A percentile compares a stretch with the other conserved stretches of the same genome.
phyloP scores from a whole-genome alignment of 2,329 filamentous ascomycete species.

The Calycina herbarum region DNA sequence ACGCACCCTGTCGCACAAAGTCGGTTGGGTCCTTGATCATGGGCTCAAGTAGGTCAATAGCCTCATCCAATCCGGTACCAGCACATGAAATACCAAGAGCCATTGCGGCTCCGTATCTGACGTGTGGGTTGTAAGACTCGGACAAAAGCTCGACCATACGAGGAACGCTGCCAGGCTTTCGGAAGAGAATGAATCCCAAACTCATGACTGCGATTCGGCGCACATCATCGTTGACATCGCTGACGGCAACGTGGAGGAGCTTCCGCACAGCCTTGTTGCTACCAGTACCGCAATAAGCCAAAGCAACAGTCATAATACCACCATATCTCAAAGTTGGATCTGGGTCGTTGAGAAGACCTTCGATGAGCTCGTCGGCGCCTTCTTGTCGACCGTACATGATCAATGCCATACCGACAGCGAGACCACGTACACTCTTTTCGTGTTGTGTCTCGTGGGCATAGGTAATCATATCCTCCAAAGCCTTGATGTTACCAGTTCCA shows the following conservation, averaged over 20 bases:
- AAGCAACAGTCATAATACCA: constrained; percentile 96
- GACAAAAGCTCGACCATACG: constrained; percentile 98
- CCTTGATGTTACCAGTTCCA: constrained; percentile 92
- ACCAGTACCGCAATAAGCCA: constrained; percentile 95
- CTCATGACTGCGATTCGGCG: constrained; percentile 96
- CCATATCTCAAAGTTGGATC: constrained; percentile 93
- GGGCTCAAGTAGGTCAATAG: constrained; percentile 92
- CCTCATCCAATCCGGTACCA: constrained; percentile 92
- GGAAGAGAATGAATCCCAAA: constrained; percentile 96
- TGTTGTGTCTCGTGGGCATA: constrained; percentile 98
- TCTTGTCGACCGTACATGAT: constrained; percentile 99
- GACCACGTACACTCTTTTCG: constrained; percentile 96
- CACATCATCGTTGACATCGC: constrained; percentile 97
- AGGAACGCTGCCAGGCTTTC: constrained; percentile 94
- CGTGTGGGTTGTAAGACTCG: constrained; percentile 98
- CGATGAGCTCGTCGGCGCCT: constrained; percentile 90
- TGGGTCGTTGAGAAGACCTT: constrained; percentile 87
- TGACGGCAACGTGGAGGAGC: constrained; percentile 92
- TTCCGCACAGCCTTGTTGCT: constrained; percentile 99
- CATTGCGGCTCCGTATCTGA: constrained; percentile 97
- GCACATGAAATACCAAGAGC: constrained; percentile 97
- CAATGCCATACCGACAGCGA: constrained; percentile 93
- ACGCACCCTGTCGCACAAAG: constrained; percentile 93
- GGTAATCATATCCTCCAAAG: constrained; percentile 93
- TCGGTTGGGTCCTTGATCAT: constrained; percentile 99